phyloP scores from a whole-genome alignment of 2,329 filamentous ascomycete species.

The Chaetomiaceae sp. region DNA sequence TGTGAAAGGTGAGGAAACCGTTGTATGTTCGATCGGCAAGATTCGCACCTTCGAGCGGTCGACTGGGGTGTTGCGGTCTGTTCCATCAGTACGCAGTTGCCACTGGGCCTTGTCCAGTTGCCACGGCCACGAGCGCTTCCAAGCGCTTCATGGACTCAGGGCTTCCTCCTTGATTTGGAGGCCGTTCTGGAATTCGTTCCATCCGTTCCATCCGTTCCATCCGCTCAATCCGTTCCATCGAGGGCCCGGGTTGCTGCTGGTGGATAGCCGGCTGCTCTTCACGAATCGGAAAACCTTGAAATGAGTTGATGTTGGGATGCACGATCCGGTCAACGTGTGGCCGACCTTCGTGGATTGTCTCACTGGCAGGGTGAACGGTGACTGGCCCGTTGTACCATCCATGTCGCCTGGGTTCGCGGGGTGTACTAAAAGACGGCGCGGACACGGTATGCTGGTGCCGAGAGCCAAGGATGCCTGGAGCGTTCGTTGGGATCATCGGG shows the following conservation, averaged over 20 bases:
- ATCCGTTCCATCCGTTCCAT: slow-evolving; percentile 15
- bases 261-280: slow-evolving; percentile 29
- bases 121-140: slow-evolving; percentile 61
- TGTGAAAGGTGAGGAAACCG: not conserved
- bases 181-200: slow-evolving; percentile 25
- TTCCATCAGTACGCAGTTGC: slow-evolving; percentile 25
- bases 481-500: slow-evolving; percentile 7
- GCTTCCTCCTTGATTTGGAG: slow-evolving; percentile 30
- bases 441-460: slow-evolving; percentile 57
- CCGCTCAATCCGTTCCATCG: slow-evolving; percentile 19
- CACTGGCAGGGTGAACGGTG: slow-evolving; percentile 31
- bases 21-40: slow-evolving; percentile 10
- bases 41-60: too few relatives aligned
- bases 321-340: slow-evolving; percentile 52
- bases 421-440: slow-evolving; percentile 48
- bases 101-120: slow-evolving; percentile 49
- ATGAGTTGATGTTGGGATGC: slow-evolving; percentile 52
- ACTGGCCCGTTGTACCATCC: slow-evolving; percentile 65
- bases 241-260: slow-evolving; percentile 25
- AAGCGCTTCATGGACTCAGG: slow-evolving; percentile 50
- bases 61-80: too few relatives aligned
- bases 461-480: slow-evolving; percentile 17
- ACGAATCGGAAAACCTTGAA: slow-evolving; percentile 47
- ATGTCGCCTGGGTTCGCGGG: slow-evolving; percentile 60
- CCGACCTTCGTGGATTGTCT: slow-evolving; percentile 37